Conservation (phyloP, 371 early-diverging fungal species). For the Mucor racemosus region DNA sequence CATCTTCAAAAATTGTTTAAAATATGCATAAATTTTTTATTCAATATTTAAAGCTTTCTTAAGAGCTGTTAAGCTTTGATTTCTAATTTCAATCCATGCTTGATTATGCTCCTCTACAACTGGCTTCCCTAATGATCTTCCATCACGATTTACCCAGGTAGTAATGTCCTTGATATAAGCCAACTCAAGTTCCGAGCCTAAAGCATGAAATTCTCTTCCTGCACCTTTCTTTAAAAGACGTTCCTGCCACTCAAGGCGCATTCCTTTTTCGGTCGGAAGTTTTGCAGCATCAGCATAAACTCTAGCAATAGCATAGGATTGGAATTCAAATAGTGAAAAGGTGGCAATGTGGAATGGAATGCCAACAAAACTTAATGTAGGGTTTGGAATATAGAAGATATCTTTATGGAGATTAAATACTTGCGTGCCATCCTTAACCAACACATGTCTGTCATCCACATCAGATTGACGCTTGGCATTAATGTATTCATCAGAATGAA, state of each 20-base stretch:
- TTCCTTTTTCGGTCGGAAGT: slow-evolving; percentile 33
- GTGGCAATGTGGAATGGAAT: slow-evolving; percentile 61
- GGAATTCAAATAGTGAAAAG: slow-evolving; percentile 59
- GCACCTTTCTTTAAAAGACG: slow-evolving; percentile 20
- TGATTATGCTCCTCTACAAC: slow-evolving; percentile 24
- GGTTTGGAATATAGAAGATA: slow-evolving; percentile 56
- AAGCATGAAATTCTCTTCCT: slow-evolving; percentile 33
- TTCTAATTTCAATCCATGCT: slow-evolving; percentile 26
- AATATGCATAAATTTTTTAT: not conserved
- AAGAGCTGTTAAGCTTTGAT: slow-evolving; percentile 17
- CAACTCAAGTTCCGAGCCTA: slow-evolving; percentile 30
- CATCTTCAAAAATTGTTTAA: no score
- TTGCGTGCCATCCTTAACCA: slow-evolving; percentile 47
- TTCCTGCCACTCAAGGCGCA: slow-evolving; percentile 35
- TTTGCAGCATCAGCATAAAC: slow-evolving; percentile 36
- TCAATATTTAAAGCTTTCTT: slow-evolving; percentile 21
- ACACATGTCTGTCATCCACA: slow-evolving; percentile 13
- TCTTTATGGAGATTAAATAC: slow-evolving; percentile 54
- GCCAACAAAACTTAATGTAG: slow-evolving; percentile 61
- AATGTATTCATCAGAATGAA: slow-evolving; percentile 15
- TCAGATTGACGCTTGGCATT: slow-evolving; percentile 9
- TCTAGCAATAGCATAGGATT: slow-evolving; percentile 52
- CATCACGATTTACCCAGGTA: slow-evolving; percentile 29
- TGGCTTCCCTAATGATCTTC: slow-evolving; percentile 7
- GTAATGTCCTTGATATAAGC: slow-evolving; percentile 32